phyloP scores from a whole-genome alignment of 441 rosid genomes.

The Macaranga tanarius region DNA sequence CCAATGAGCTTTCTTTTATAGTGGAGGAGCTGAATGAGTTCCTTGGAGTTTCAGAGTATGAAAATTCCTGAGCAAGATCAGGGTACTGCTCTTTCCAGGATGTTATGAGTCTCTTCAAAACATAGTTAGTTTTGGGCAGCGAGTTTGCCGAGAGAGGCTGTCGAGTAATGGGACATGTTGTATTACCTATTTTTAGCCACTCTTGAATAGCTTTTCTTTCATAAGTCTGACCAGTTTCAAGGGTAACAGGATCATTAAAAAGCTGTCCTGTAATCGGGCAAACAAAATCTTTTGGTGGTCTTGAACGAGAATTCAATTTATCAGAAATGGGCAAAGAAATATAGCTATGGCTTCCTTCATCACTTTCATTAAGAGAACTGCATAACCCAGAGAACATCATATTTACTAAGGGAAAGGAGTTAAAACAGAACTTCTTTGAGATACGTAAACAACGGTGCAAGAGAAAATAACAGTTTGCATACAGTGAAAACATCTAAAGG shows the following conservation, averaged over 20 bases:
- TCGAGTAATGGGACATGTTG: conserved; percentile 64
- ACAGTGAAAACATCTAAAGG: not conserved
- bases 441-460: not conserved
- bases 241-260: conserved; percentile 66
- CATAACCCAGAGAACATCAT: conserved; percentile 10
- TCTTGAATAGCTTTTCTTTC: conserved; percentile 76
- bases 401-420: not conserved
- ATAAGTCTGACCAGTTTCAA: conserved; percentile 77
- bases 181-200: conserved; percentile 63
- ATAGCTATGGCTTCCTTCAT: conserved; percentile 50
- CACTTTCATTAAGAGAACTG: conserved; percentile 42
- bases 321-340: conserved; percentile 48
- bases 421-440: not conserved
- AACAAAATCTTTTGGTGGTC: conserved; percentile 70
- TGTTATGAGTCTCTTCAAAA: conserved; percentile 59
- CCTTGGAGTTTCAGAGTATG: conserved; percentile 52
- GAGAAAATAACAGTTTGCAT: not conserved
- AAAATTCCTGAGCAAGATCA: conserved; percentile 62
- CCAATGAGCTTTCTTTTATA: conserved; percentile 23
- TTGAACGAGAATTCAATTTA: conserved; percentile 39
- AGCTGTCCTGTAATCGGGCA: conserved; percentile 66
- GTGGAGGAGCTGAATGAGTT: conserved; percentile 35
- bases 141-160: conserved; percentile 43
- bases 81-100: conserved; percentile 71
- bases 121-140: conserved; percentile 67